A percentile compares a stretch with the other conserved stretches of the same genome.
These are phyloP conservation scores for Venturia carpophila DNA, from an alignment of 2,329 filamentous ascomycete genomes.

Conservation along the genomic window DNA sequence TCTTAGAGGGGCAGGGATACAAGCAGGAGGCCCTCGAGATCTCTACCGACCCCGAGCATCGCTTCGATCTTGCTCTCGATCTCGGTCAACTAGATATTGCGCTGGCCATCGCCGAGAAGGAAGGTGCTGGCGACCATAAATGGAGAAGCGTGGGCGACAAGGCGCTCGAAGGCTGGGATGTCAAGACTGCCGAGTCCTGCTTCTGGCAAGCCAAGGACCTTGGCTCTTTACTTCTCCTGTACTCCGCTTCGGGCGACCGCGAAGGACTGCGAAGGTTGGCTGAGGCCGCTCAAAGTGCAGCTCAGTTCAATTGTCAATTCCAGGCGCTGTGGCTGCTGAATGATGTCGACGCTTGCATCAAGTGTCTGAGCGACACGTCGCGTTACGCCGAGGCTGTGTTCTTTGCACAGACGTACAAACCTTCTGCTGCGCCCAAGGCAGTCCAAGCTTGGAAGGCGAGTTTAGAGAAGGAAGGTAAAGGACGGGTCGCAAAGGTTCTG, in stretches of 20 bases:
- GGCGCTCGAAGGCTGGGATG: constrained; percentile 77
- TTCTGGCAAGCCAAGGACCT: constrained; percentile 87
- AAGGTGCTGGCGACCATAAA: constrained; percentile 79
- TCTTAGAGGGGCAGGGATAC: constrained; percentile 93
- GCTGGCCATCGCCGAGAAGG: constrained; percentile 70
- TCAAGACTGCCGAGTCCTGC: constrained; percentile 82
- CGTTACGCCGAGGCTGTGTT: constrained; percentile 79
- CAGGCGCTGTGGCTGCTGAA: constrained; percentile 80
- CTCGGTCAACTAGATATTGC: constrained; percentile 80
- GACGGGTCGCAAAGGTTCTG: constrained; percentile 73
- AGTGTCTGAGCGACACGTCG: constrained; percentile 65
- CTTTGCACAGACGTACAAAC: constrained; percentile 93
- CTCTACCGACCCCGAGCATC: constrained; percentile 89
- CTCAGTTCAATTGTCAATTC: constrained; percentile 88
- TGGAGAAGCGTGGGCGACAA: constrained; percentile 97
- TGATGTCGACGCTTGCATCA: constrained; percentile 72
- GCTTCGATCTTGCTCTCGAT: constrained; percentile 82
- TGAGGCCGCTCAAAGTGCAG: constrained; percentile 63
- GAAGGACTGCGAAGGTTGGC: constrained; percentile 67
- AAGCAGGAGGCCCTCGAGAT: constrained; percentile 94
- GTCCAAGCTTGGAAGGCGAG: constrained; percentile 74
- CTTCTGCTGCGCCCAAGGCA: constrained; percentile 59
- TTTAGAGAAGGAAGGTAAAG: constrained; percentile 78
- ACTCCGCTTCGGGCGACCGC: constrained; percentile 75
- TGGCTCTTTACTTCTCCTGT: constrained; percentile 77